Evolutionary conservation across 2,329 filamentous ascomycete species (phyloP).

Genomic region (Talaromyces islandicus): DNA sequence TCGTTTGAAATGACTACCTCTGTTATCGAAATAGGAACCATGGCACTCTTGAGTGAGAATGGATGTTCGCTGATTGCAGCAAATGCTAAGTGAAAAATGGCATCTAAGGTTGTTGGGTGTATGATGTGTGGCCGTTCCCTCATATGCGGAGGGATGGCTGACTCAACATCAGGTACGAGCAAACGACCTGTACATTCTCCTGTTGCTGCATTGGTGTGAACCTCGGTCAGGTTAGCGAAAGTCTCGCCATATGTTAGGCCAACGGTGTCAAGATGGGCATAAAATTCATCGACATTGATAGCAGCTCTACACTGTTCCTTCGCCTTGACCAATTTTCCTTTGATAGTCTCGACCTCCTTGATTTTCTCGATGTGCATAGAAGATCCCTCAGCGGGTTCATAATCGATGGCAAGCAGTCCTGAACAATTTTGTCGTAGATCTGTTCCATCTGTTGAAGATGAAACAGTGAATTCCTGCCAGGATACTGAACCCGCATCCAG

Average conservation of each 20-base stretch:
- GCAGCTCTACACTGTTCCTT: neutral
- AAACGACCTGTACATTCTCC: neutral
- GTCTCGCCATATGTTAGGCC: slow-evolving; percentile 5
- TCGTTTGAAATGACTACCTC: neutral
- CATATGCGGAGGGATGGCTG: neutral
- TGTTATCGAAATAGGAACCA: slow-evolving; percentile 1
- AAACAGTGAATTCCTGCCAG: slow-evolving; percentile 1
- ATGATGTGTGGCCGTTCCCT: neutral
- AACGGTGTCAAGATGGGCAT: neutral
- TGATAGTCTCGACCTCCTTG: neutral
- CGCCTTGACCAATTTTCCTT: neutral
- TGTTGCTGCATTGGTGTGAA: neutral
- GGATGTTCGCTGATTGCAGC: neutral
- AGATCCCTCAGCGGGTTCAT: neutral
- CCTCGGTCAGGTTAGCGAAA: neutral
- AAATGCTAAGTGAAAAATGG: neutral
- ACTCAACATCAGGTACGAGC: neutral
- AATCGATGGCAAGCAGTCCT: slow-evolving; percentile 4
- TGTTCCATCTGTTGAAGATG: neutral
- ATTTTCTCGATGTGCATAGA: neutral
- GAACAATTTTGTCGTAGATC: slow-evolving; percentile 1
- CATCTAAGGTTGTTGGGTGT: neutral
- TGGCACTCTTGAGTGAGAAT: neutral
- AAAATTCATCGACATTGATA: neutral
- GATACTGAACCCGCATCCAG: neutral